These are phyloP conservation scores for Friedmanniomyces endolithicus DNA, from an alignment of 495 filamentous ascomycete genomes.

Conservation along the genomic window DNA sequence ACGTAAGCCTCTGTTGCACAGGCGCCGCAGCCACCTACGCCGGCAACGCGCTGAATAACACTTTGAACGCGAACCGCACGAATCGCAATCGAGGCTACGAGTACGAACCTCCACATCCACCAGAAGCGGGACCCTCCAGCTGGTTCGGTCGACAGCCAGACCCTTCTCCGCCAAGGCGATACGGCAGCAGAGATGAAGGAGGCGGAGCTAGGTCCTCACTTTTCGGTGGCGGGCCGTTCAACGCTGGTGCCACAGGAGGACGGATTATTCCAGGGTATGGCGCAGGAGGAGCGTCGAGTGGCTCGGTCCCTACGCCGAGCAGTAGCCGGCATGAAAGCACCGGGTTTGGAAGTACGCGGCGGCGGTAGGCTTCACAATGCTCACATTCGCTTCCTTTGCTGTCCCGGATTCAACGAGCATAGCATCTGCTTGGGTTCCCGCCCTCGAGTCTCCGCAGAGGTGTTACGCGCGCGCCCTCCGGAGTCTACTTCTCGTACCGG, in stretches of 20 bases:
- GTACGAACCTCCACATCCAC: not conserved
- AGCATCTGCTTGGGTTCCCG: too few species aligned
- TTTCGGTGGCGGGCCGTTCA: conserved; percentile 34
- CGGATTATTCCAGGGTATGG: conserved; percentile 7
- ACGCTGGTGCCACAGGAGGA: conserved; percentile 25
- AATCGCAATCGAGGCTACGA: not conserved
- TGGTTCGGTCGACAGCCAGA: conserved; percentile 1
- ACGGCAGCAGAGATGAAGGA: not conserved
- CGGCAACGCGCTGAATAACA: conserved; percentile 32
- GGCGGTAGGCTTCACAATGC: conserved; percentile 40
- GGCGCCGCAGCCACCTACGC: conserved; percentile 62
- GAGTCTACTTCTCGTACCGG: too few species aligned
- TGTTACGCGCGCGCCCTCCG: too few species aligned
- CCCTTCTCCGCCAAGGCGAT: not conserved
- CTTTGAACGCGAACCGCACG: conserved; percentile 7
- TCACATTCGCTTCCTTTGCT: too few species aligned
- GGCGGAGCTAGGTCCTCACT: conserved; percentile 18
- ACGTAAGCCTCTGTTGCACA: not conserved
- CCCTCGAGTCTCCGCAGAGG: too few species aligned
- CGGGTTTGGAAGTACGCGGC: conserved; percentile 77
- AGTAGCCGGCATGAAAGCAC: conserved; percentile 56
- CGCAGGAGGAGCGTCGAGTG: conserved; percentile 32
- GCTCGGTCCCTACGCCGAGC: conserved; percentile 32
- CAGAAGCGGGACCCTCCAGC: conserved; percentile 12
- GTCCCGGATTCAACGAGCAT: too few species aligned